Percentiles rank a stretch among this genome's conserved stretches.
These are phyloP conservation scores for Chaetomium sp. DNA, from an alignment of 2,329 filamentous ascomycete genomes.

Conservation along the genomic window DNA sequence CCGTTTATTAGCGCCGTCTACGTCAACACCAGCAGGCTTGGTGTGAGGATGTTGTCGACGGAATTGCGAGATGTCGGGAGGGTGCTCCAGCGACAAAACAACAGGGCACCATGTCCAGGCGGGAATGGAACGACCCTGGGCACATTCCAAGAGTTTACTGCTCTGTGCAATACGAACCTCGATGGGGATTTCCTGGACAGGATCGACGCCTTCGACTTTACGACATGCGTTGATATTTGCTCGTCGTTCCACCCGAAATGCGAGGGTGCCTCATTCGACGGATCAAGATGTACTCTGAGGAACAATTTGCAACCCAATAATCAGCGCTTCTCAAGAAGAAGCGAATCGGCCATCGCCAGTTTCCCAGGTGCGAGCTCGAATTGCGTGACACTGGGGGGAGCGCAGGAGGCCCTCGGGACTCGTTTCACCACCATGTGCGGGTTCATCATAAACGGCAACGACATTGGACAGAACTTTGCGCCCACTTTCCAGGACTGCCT, in stretches of 20 bases:
- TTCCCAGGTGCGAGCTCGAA: constrained; percentile 37
- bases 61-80: constrained; percentile 16
- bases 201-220: constrained; percentile 31
- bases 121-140: constrained; percentile 38
- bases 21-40: constrained; percentile 24
- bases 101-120: constrained; percentile 32
- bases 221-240: constrained; percentile 38
- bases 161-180: constrained; percentile 36
- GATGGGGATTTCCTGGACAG: constrained; percentile 33
- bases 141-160: constrained; percentile 35
- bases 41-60: constrained; percentile 24
- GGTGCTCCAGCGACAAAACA: constrained; percentile 20
- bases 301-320: constrained; percentile 23
- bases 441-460: constrained; percentile 37
- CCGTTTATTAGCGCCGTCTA: neutral
- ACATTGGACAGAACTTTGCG: constrained; percentile 37
- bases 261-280: constrained; percentile 36
- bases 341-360: constrained; percentile 36
- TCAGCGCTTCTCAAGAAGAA: constrained; percentile 25
- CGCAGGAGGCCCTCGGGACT: constrained; percentile 24
- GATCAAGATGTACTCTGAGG: constrained; percentile 37
- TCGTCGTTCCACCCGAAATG: constrained; percentile 40
- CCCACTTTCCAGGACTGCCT: constrained; percentile 39
- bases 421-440: constrained; percentile 36
- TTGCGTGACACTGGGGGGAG: constrained; percentile 34